These are phyloP conservation scores for Nymphaea colorata DNA, from an alignment of 164 flowering plant species.

Conservation along the genomic window DNA sequence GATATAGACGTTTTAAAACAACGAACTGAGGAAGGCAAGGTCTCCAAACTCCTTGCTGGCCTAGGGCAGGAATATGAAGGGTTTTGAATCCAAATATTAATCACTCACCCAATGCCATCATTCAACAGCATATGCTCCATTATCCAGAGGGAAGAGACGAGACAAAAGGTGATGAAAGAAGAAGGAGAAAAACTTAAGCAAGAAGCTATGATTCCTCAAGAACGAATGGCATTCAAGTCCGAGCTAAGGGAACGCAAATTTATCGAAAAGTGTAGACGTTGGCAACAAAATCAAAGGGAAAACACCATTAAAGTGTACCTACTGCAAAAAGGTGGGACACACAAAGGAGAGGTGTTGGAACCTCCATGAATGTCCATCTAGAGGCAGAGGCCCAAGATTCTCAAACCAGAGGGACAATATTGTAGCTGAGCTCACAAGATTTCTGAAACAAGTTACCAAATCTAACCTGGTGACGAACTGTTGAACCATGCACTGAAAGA, in stretches of 20 bases:
- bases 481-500: no score
- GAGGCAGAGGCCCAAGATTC: no score
- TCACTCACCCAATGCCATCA: neutral
- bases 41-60: neutral
- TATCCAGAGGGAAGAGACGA: neutral
- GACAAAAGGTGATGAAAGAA: neutral
- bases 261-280: neutral
- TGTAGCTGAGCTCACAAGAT: no score
- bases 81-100: neutral
- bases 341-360: conserved; percentile 1
- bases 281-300: neutral
- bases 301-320: neutral
- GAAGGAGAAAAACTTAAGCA: neutral
- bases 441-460: no score
- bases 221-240: neutral
- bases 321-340: neutral
- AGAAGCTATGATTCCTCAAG: neutral
- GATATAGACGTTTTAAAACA: neutral
- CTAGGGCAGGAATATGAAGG: neutral
- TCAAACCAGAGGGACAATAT: no score
- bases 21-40: neutral
- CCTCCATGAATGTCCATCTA: no score
- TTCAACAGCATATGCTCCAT: neutral
- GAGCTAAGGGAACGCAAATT: neutral
- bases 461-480: no score